phyloP scores from a whole-genome alignment of 169 alveolate genomes.

The Plasmodium coatneyi region DNA sequence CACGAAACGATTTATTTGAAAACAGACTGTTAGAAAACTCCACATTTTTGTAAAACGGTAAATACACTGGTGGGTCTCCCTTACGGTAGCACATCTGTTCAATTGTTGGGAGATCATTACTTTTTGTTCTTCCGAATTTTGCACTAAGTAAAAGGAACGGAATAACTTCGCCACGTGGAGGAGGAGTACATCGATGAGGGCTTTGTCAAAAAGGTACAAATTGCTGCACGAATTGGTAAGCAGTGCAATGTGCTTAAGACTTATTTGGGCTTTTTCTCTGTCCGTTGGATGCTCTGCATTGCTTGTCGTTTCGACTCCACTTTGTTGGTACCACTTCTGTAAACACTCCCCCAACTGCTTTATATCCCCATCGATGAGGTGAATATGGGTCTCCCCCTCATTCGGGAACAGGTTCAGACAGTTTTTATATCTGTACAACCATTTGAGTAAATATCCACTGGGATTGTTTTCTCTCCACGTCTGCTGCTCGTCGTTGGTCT shows the following conservation, averaged over 20 bases:
- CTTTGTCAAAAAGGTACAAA: slow-evolving; percentile 20
- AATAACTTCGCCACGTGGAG: background rate
- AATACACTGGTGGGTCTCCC: background rate
- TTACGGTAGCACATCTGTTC: background rate
- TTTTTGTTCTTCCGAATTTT: background rate
- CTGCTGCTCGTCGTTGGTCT: background rate
- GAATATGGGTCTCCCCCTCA: background rate
- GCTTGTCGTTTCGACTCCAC: background rate
- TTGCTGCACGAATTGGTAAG: background rate
- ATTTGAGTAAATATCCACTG: background rate
- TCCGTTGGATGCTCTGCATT: background rate
- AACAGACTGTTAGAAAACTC: background rate
- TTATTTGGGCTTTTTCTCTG: background rate
- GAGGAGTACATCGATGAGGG: slow-evolving; percentile 5
- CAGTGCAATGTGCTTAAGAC: slow-evolving; percentile 8
- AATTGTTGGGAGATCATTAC: background rate
- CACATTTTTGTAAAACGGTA: slow-evolving; percentile 1
- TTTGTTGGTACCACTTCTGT: background rate
- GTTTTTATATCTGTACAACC: slow-evolving; percentile 53
- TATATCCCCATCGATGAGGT: slow-evolving; percentile 18
- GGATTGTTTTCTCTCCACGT: background rate
- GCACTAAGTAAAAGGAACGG: background rate
- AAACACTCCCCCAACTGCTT: background rate
- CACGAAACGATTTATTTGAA: slow-evolving; percentile 8
- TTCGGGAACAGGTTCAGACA: background rate